Conservation (phyloP, 2,329 filamentous ascomycete genomes). For the Rhynchosporium agropyri region DNA sequence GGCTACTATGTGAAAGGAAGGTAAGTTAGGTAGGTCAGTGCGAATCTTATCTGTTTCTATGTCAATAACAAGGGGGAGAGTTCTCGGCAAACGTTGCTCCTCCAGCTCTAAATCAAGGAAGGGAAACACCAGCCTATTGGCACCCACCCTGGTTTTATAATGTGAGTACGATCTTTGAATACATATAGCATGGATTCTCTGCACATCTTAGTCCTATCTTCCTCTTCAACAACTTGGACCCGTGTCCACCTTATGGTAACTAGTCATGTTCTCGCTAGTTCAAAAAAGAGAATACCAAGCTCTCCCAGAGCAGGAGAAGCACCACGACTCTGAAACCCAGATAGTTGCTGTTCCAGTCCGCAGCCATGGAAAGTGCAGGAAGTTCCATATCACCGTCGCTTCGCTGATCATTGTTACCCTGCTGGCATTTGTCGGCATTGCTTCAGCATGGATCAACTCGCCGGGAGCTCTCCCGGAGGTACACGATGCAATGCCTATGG, state of each 20-base stretch:
- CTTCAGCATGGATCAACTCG: constrained; percentile 8
- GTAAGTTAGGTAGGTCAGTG: too few relatives aligned
- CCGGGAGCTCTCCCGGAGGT: neutral
- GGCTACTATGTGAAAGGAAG: too few relatives aligned
- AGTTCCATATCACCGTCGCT: constrained; percentile 7
- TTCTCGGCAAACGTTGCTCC: constrained; percentile 24
- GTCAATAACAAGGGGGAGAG: neutral
- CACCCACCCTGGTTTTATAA: neutral
- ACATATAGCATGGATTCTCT: constrained; percentile 9
- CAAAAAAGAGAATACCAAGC: constrained; percentile 21
- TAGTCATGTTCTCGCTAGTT: constrained; percentile 25
- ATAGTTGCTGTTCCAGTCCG: neutral
- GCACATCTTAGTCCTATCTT: constrained; percentile 11
- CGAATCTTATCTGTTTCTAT: too few relatives aligned
- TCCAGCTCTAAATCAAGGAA: constrained; percentile 14
- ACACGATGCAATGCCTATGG: constrained; percentile 2
- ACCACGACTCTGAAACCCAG: constrained; percentile 7
- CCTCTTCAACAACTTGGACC: constrained; percentile 8
- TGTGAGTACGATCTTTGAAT: neutral
- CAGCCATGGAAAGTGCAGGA: constrained; percentile 15
- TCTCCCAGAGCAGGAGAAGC: constrained; percentile 24
- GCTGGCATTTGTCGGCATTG: constrained; percentile 10
- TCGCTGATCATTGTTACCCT: constrained; percentile 13
- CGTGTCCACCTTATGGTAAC: constrained; percentile 4
- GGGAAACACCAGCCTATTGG: neutral